Base-by-base conservation (phyloP, 2,329 filamentous ascomycete genomes). In the Fusarium austroafricanum region DNA sequence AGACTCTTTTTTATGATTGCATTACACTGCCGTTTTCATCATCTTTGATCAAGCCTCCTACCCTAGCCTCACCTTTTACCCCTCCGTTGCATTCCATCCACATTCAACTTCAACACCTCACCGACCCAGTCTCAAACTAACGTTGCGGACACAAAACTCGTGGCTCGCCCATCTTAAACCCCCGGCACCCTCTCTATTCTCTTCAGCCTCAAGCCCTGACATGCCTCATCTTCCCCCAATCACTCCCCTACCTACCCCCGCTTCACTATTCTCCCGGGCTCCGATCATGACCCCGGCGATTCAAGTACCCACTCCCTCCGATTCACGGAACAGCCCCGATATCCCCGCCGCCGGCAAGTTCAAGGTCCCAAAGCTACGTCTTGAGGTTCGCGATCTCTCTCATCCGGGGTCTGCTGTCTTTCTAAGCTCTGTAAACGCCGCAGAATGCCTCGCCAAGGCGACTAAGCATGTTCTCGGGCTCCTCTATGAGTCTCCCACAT, bases 381-480 rank as follows among this genome's bases (percentile, higher is more conserved):
- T 90, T 47, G 83, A 89, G 73, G 78, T 89, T 68, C 83, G 84
- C 47, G 86, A 90, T 72, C 79, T 90, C 60, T 74, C 76, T 53
- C 86, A 89, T 78, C 78, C 85, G 2, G 92, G 91, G 56, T 81
- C 90, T 7, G 76, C 81, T 31, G 80, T 87, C 65, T 96, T 97
- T 79, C 87, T 97, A 60, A 78, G 80, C 51, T 81, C 89, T 38
- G 81, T 93, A 66, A 86, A 92, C 75, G 85, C 90, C 54, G 80
- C 87, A 37, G 80, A 83, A 18, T 86, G 90, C 51, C 82, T 97
- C 42, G 79, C 86, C 52, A 78, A 81, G 14, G 89, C 91, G 58
- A 86, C 94, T 31, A 78, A 84, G 49, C 86, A 87, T 65, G 93
- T 97, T 17, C 85, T 96, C 47, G 81, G 83, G 29, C 85, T 89